Percentiles rank a stretch among this genome's conserved stretches.
Evolutionary conservation across 305 asterid species (phyloP).

Genomic region (Petunia hybrid): DNA sequence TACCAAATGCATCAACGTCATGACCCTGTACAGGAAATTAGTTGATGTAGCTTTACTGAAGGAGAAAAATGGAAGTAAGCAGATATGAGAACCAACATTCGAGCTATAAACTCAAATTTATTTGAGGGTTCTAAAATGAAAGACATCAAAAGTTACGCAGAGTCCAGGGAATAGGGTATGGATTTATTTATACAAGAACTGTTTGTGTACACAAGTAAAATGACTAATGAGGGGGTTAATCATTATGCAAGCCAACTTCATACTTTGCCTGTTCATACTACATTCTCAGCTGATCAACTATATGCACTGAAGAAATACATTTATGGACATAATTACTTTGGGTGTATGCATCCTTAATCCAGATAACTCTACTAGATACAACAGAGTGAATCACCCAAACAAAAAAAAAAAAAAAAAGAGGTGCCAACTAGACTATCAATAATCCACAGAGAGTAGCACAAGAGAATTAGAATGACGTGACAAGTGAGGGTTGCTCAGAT

Average conservation of each 20-base stretch:
- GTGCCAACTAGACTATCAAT: conserved; percentile 3
- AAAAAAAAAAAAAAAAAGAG: not conserved
- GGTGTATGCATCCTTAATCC: not conserved
- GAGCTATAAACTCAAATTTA: not conserved
- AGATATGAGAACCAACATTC: not conserved
- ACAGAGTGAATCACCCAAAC: not conserved
- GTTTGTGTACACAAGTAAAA: not conserved
- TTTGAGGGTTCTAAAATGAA: conserved; percentile 10
- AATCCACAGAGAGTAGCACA: not conserved
- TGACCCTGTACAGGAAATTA: conserved; percentile 71
- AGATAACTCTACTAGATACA: not conserved
- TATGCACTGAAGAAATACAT: not conserved
- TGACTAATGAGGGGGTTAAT: not conserved
- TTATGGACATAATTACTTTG: not conserved
- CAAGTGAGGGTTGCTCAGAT: not conserved
- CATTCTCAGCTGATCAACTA: not conserved
- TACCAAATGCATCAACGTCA: conserved; percentile 93
- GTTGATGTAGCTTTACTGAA: conserved; percentile 9
- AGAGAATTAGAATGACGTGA: not conserved
- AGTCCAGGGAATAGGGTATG: not conserved
- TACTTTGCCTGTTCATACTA: not conserved
- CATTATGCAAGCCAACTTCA: conserved; percentile 3
- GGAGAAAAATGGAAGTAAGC: not conserved
- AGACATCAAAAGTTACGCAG: conserved; percentile 2
- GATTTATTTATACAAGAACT: not conserved